These are phyloP conservation scores for Cordyceps fumosorosea DNA, from an alignment of 2,329 filamentous ascomycete genomes.

Conservation along the genomic window DNA sequence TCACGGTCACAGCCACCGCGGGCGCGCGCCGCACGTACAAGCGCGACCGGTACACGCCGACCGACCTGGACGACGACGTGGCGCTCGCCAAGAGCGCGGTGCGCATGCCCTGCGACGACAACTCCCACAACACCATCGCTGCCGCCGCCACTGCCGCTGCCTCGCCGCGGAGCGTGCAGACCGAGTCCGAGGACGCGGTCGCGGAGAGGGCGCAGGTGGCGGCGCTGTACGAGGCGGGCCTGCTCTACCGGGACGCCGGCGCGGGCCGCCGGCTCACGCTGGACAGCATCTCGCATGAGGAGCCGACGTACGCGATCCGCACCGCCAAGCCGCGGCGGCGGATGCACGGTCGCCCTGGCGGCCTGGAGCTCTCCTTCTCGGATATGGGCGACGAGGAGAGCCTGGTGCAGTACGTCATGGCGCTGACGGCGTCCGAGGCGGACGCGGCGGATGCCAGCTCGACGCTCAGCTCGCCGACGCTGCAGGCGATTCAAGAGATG, in stretches of 20 bases:
- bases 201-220: constrained; percentile 1
- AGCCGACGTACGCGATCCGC: constrained; percentile 4
- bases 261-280: background rate
- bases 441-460: background rate
- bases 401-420: constrained; percentile 3
- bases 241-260: background rate
- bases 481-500: constrained; percentile 3
- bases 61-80: constrained; percentile 4
- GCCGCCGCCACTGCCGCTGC: background rate
- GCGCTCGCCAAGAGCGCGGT: background rate
- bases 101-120: constrained; percentile 2
- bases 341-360: background rate
- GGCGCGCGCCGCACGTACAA: background rate
- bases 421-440: constrained; percentile 3
- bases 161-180: background rate
- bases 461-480: constrained; percentile 8
- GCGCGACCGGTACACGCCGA: constrained; percentile 1
- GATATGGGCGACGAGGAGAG: constrained; percentile 7
- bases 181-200: background rate
- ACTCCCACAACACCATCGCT: background rate
- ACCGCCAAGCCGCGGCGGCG: background rate
- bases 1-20: background rate
- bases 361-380: background rate
- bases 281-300: constrained; percentile 4
- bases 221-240: background rate